phyloP scores from a whole-genome alignment of 129 eudicot genomes.

The Flaveria bidentis region DNA sequence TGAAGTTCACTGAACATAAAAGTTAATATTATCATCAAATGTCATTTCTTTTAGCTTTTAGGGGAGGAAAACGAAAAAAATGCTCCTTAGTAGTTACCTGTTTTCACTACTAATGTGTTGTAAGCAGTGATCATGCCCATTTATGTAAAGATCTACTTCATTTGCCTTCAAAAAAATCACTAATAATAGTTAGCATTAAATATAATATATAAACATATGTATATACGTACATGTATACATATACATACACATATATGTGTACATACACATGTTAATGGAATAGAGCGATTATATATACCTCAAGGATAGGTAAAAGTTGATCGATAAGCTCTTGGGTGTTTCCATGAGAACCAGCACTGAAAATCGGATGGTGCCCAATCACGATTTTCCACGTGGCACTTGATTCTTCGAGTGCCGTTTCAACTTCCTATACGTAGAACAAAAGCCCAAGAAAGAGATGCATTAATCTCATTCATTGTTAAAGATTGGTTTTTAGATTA shows the following conservation, averaged over 20 bases:
- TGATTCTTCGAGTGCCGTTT: constrained; percentile 62
- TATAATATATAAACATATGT: background rate
- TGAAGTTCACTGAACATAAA: constrained; percentile 55
- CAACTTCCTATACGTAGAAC: constrained; percentile 51
- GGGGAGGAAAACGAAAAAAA: background rate
- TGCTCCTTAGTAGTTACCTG: constrained; percentile 39
- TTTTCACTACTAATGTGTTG: constrained; percentile 59
- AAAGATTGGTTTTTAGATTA: too few relatives aligned
- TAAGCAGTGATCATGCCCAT: constrained; percentile 93
- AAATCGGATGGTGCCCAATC: constrained; percentile 80
- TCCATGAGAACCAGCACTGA: constrained; percentile 73
- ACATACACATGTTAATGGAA: background rate
- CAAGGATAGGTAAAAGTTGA: constrained; percentile 67
- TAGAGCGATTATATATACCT: constrained; percentile 36
- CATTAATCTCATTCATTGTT: background rate
- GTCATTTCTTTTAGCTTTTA: background rate
- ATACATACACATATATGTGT: background rate
- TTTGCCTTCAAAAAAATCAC: constrained; percentile 54
- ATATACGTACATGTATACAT: background rate
- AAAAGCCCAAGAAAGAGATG: background rate
- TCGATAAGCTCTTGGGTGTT: constrained; percentile 63
- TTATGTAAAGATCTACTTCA: constrained; percentile 71
- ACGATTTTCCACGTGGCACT: constrained; percentile 80
- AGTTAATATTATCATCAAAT: background rate
- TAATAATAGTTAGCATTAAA: background rate